A percentile compares a stretch with the other conserved stretches of the same genome.
Evolutionary conservation across 768 basidiomycete genomes (phyloP).

Genomic region (Boletus vinaceobasis): DNA sequence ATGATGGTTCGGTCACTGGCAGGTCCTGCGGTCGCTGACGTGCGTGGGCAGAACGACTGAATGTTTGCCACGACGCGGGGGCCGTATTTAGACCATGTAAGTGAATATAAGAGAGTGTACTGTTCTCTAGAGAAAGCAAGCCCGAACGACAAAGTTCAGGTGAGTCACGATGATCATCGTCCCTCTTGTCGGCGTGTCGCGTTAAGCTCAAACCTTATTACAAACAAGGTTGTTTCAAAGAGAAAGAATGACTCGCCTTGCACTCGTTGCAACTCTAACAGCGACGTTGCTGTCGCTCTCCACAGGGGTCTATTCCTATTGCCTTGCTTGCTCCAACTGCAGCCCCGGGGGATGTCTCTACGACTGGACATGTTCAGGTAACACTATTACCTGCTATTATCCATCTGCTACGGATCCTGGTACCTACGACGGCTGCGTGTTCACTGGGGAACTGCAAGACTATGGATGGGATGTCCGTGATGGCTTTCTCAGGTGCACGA

Average conservation of each 20-base stretch:
- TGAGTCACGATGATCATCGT: neutral
- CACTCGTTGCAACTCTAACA: neutral
- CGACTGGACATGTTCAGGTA: slow-evolving; percentile 2
- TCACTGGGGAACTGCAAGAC: neutral
- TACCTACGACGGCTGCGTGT: neutral
- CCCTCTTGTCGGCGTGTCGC: too few species aligned
- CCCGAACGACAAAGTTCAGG: neutral
- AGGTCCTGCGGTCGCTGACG: too few species aligned
- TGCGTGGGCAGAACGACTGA: neutral
- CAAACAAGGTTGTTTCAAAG: too few species aligned
- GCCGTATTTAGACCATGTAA: neutral
- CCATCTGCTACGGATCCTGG: neutral
- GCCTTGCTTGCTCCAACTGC: slow-evolving; percentile 4
- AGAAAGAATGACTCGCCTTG: neutral
- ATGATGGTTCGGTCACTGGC: too few species aligned
- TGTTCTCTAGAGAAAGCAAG: too few species aligned
- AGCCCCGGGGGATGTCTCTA: neutral
- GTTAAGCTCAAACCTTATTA: neutral
- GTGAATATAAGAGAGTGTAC: neutral
- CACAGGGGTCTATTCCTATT: neutral
- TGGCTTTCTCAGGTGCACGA: neutral
- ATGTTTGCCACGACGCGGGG: neutral
- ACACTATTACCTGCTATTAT: slow-evolving; percentile 3
- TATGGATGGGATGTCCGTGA: neutral
- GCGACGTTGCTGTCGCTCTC: neutral